These are phyloP conservation scores for Umbelopsis isabellina DNA, from an alignment of 192 early-diverging fungal genomes.

Conservation along the genomic window DNA sequence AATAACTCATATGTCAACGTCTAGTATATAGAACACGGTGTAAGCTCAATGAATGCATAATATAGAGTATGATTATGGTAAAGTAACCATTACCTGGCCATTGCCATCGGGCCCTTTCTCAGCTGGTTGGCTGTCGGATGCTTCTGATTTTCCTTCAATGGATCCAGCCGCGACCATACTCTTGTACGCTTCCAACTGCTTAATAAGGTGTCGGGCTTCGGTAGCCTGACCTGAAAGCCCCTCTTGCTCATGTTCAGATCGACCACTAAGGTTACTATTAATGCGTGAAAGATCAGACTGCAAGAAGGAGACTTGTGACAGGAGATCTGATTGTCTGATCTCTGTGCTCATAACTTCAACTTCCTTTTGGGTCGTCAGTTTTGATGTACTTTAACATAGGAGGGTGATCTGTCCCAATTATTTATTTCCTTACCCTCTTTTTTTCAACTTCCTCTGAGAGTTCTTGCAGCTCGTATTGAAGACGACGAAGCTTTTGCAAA, in stretches of 20 bases:
- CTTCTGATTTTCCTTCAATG: neutral
- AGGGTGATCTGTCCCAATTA: neutral
- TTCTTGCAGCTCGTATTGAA: slow-evolving; percentile 85
- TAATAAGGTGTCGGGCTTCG: slow-evolving; percentile 50
- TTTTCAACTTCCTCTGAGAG: slow-evolving; percentile 70
- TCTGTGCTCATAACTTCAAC: slow-evolving; percentile 21
- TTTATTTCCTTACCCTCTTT: slow-evolving; percentile 44
- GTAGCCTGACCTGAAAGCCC: slow-evolving; percentile 52
- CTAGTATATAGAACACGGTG: slow-evolving; percentile 24
- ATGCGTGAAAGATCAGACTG: slow-evolving; percentile 54
- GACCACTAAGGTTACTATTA: slow-evolving; percentile 39
- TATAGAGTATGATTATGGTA: no score
- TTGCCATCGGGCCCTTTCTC: neutral
- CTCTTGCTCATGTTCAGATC: slow-evolving; percentile 29
- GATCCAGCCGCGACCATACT: slow-evolving; percentile 22
- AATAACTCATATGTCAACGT: slow-evolving; percentile 74
- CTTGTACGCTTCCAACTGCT: slow-evolving; percentile 59
- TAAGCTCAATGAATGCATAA: neutral
- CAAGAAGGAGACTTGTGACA: slow-evolving; percentile 54
- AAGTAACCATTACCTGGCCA: neutral
- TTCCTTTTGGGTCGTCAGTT: slow-evolving; percentile 34
- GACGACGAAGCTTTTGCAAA: slow-evolving; percentile 73
- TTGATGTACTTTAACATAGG: no score
- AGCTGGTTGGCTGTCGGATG: slow-evolving; percentile 1
- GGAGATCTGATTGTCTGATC: slow-evolving; percentile 48